Base-by-base conservation (phyloP, 2,329 filamentous ascomycete genomes). In the Thermothelomyces thermophilus region DNA sequence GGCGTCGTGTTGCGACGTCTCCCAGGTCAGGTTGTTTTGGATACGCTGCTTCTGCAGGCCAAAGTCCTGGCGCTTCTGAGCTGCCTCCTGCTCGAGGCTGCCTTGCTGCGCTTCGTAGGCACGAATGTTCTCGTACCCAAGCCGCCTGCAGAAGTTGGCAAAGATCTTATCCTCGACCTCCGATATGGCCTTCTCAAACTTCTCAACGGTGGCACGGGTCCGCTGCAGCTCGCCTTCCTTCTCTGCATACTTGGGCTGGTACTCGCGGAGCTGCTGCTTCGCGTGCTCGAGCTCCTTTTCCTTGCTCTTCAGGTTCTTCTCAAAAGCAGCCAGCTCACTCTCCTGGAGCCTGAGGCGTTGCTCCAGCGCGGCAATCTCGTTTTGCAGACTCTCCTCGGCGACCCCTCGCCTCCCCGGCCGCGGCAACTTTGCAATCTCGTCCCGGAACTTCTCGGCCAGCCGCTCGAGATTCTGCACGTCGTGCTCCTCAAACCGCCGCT, bases 71-170 rank as follows among this genome's bases (percentile, higher is more conserved):
- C 88, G 88, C 72, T 90, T 90, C 67, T 93, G 84, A 0, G 84
- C 84, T 39, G 87, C 87, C 65, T 97, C 89, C 65, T 95, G 88
- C 67, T 97, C 90, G 42, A 95, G 73, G 36, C 86, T 90, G 42
- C 93, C 91, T 68, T 97, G 93, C 58, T 94, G 90, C 22, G 86
- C 86, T 65, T 97, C 90, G 62, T 97, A 98, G 51, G 89, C 87
- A 51, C 91, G 87, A 56, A 98, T 94, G 61, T 94, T 85, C 51
- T 80, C 76, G 65, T 95, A 97, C 0, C 90, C 89, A 17, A 96
- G 80, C 48, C 87, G 82, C 60, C 82, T 79, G 70, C 93, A 98
- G 70, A 98, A 98, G 35, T 76, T 75, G 19, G 76, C 76, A 66
- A 96, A 98, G 26, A 98, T 77, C 59, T 90, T 79, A 64, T 98